phyloP scores from a whole-genome alignment of 2,329 filamentous ascomycete genomes.

The Fusarium xylarioides region DNA sequence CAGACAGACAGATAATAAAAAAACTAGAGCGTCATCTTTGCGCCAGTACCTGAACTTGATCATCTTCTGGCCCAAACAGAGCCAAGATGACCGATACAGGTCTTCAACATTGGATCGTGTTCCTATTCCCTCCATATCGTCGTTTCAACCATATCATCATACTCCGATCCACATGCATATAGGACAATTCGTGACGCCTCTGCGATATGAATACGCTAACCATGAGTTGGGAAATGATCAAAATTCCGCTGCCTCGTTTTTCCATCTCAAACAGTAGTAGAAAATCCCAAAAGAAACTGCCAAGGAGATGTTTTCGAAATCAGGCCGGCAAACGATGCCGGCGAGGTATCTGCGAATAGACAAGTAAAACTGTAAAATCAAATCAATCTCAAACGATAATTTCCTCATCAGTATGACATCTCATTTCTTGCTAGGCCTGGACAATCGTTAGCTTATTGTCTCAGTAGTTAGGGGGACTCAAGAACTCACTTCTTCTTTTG shows the following conservation, averaged over 20 bases:
- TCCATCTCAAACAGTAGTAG: constrained; percentile 15
- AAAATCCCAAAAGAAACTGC: constrained; percentile 14
- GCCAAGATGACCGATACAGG: background rate
- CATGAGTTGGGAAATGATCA: constrained; percentile 31
- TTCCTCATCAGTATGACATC: constrained; percentile 22
- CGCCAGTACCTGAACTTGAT: constrained; percentile 32
- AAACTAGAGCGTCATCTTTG: constrained; percentile 37
- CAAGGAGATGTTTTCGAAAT: constrained; percentile 28
- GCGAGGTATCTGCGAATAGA: constrained; percentile 42
- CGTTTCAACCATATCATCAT: constrained; percentile 38
- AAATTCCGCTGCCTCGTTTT: constrained; percentile 31
- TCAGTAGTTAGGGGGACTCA: too few relatives aligned
- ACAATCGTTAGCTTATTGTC: constrained; percentile 6
- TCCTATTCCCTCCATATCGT: constrained; percentile 33
- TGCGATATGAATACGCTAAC: constrained; percentile 39
- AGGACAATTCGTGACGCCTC: constrained; percentile 39
- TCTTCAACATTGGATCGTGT: constrained; percentile 37
- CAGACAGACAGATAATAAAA: constrained; percentile 12
- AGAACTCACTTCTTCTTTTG: constrained; percentile 46
- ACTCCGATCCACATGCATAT: constrained; percentile 45
- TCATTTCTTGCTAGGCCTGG: constrained; percentile 40
- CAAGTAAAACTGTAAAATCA: constrained; percentile 32
- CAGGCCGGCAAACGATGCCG: constrained; percentile 31
- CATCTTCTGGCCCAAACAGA: constrained; percentile 7
- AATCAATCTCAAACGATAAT: constrained; percentile 33